Evolutionary conservation across 306 rosid species (phyloP).

Genomic region (Vigna hirtella): DNA sequence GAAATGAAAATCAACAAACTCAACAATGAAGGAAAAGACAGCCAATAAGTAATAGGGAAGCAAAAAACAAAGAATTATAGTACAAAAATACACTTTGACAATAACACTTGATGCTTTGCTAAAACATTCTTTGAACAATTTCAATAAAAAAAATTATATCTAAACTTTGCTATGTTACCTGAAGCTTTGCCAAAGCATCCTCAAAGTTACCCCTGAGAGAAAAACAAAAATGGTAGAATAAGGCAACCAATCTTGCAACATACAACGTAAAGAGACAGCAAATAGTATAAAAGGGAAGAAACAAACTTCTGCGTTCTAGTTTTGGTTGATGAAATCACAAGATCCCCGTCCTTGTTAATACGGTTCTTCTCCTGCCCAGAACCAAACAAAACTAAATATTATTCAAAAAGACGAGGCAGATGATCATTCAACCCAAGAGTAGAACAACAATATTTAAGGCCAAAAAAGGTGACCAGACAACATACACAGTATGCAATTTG

Average conservation of each 20-base stretch:
- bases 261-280: conserved; percentile 28
- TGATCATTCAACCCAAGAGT: conserved; percentile 2
- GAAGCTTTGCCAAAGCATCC: conserved; percentile 60
- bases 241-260: conserved; percentile 45
- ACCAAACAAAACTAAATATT: conserved; percentile 41
- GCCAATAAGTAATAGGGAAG: conserved; percentile 13
- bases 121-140: not conserved
- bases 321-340: conserved; percentile 92
- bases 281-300: conserved; percentile 45
- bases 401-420: conserved; percentile 34
- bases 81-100: not conserved
- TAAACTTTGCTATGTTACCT: conserved; percentile 41
- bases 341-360: conserved; percentile 93
- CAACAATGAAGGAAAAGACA: not conserved
- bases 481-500: not conserved
- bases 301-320: conserved; percentile 89
- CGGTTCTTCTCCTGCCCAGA: conserved; percentile 87
- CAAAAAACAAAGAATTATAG: not conserved
- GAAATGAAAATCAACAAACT: conserved; percentile 32
- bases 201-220: conserved; percentile 56
- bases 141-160: conserved; percentile 1
- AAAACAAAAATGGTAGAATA: conserved; percentile 23
- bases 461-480: conserved; percentile 16
- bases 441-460: conserved; percentile 10
- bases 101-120: not conserved